Base-by-base conservation (phyloP, 208 protist genomes). In the Phytomonas sp. region DNA sequence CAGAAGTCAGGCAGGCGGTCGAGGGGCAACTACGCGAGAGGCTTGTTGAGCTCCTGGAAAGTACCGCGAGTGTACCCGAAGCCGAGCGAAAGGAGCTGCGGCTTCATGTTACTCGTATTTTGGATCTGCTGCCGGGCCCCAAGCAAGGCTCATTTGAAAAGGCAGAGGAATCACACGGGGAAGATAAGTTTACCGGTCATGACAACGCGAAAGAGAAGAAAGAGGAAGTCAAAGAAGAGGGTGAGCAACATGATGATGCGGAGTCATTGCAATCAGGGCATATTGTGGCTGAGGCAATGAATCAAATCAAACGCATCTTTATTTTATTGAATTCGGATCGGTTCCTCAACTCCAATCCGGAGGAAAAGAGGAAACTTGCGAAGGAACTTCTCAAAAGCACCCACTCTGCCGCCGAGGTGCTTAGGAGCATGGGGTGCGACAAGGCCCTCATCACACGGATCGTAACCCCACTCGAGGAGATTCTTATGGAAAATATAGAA, bases 21-120 rank as follows among this genome's bases (percentile, higher is more conserved):
- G 34, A 51, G 17, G 32, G 74, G 70, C 28, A 71, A 46, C 46
- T 78, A 4, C 62, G 23, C 23, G 65, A 59, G 20, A 66, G 68
- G 11, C 40, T 78, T 32, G 28, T 70, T 4, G 65, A 29, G 29
- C 31, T 78, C 37, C 61, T 71, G 70, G 61, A 62, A 23, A 34
- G 53, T 30, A n/a, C 67, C 43, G 66, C 0, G 11, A n/a, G n/a
- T n/a, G 60, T 78, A 29, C 74, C 74, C 0, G 36, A 40, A 13
- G 36, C 36, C 36, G 36, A 40, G 36, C 36, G 36, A 40, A 9
- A 4, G 6, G 36, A 40, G 36, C 4, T 40, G 6, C 6, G 6
- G 9, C 4, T 13, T 40, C 9, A 40, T 40, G 36, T 40, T 9
- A 17, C 59, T 4, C 59, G 59, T 11, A 31, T 62, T 32, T 28